These are phyloP conservation scores for Rhizopogon roseolus DNA, from an alignment of 768 basidiomycete species.

Conservation along the genomic window DNA sequence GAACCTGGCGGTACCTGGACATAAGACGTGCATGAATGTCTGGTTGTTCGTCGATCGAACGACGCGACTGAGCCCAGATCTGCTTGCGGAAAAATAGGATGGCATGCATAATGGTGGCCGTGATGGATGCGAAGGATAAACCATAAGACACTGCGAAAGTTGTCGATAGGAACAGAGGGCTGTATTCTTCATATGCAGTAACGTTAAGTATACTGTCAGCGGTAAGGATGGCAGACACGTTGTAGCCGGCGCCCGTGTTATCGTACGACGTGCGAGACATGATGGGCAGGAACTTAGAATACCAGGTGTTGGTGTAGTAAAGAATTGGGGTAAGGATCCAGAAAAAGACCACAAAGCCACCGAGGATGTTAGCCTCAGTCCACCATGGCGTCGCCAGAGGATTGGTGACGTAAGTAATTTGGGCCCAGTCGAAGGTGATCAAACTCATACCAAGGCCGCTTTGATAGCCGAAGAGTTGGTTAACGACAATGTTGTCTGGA, in stretches of 20 bases:
- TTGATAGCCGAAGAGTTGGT: conserved; percentile 26
- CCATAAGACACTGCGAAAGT: conserved; percentile 53
- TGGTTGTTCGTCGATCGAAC: conserved; percentile 48
- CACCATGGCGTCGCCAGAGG: conserved; percentile 30
- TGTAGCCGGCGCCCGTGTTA: conserved; percentile 36
- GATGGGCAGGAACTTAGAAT: conserved; percentile 34
- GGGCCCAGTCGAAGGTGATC: conserved; percentile 39
- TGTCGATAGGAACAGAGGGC: conserved; percentile 39
- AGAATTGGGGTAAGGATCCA: conserved; percentile 25
- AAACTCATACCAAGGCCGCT: conserved; percentile 33
- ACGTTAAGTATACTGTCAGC: conserved; percentile 25
- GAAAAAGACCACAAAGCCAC: conserved; percentile 32
- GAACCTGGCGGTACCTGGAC: conserved; percentile 52
- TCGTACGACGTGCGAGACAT: conserved; percentile 38
- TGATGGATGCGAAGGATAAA: conserved; percentile 39
- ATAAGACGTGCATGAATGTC: conserved; percentile 62
- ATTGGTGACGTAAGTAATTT: conserved; percentile 58
- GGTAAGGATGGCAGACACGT: conserved; percentile 35
- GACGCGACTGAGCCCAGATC: conserved; percentile 46
- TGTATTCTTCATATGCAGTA: conserved; percentile 30
- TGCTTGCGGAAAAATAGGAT: conserved; percentile 56
- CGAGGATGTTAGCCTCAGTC: conserved; percentile 34
- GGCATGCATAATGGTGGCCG: conserved; percentile 34
- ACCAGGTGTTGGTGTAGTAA: conserved; percentile 33
- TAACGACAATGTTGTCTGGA: conserved; percentile 30